These are phyloP conservation scores for Sherardia arvensis DNA, from an alignment of 257 asterid species.

Conservation along the genomic window DNA sequence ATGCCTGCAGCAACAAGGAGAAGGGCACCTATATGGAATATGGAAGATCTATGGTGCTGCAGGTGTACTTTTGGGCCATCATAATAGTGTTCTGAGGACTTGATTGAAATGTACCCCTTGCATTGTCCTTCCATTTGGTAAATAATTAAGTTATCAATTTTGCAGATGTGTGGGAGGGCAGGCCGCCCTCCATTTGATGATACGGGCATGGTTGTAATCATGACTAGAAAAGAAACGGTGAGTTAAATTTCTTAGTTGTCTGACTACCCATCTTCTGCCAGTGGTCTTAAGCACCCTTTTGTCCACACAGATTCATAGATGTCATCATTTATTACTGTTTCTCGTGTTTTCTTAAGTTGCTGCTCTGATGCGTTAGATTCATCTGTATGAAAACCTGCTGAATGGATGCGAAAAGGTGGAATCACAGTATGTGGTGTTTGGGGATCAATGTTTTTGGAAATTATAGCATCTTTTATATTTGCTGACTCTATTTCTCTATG, in stretches of 20 bases:
- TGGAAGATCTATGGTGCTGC: constrained; percentile 85
- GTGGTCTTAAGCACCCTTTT: neutral
- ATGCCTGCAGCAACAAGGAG: constrained; percentile 76
- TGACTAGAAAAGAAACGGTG: constrained; percentile 98
- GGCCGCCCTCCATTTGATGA: constrained; percentile 99
- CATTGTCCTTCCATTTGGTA: constrained; percentile 8
- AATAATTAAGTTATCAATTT: constrained; percentile 18
- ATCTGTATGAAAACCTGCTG: constrained; percentile 83
- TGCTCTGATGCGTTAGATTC: constrained; percentile 44
- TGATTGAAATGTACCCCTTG: neutral
- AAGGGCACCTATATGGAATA: constrained; percentile 89
- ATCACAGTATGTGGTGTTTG: constrained; percentile 66
- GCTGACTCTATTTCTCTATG: constrained; percentile 22
- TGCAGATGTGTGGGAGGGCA: constrained; percentile 99
- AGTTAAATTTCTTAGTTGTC: constrained; percentile 3
- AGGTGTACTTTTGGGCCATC: constrained; percentile 36
- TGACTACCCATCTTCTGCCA: neutral
- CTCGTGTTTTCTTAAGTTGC: constrained; percentile 9
- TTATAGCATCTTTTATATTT: constrained; percentile 8
- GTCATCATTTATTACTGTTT: neutral
- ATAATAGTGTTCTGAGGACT: neutral
- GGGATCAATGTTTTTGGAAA: constrained; percentile 12
- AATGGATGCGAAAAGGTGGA: constrained; percentile 96
- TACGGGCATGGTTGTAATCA: constrained; percentile 87
- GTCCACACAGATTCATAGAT: neutral